These are phyloP conservation scores for Nidula microcarpa DNA, from an alignment of 768 basidiomycete species.

Conservation along the genomic window DNA sequence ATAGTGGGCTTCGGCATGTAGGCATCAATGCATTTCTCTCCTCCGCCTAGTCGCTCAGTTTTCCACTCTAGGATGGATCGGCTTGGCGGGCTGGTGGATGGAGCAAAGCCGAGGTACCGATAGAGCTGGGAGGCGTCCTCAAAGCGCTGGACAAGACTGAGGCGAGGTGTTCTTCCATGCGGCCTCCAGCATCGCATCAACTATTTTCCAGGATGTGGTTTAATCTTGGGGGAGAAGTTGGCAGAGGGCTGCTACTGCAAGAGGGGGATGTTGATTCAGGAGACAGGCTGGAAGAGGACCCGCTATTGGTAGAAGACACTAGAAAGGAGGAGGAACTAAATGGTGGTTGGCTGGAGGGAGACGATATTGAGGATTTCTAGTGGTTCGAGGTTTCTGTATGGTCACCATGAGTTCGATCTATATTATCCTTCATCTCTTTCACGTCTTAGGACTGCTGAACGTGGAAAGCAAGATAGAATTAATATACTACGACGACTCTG, in stretches of 20 bases:
- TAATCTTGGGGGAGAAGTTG: conserved; percentile 24
- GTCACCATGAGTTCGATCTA: too few species aligned
- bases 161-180: not conserved
- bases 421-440: too few species aligned
- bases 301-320: not conserved
- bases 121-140: conserved; percentile 58
- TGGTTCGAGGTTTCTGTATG: not conserved
- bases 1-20: conserved; percentile 15
- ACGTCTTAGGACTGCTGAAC: too few species aligned
- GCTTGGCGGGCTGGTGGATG: conserved; percentile 38
- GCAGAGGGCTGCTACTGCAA: conserved; percentile 25
- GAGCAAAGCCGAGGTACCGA: conserved; percentile 46
- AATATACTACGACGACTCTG: too few species aligned
- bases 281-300: conserved; percentile 9
- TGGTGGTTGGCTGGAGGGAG: conserved; percentile 52
- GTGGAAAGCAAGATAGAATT: too few species aligned
- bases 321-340: conserved; percentile 14
- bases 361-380: conserved; percentile 52
- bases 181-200: conserved; percentile 31
- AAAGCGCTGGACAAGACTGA: conserved; percentile 39
- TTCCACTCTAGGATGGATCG: conserved; percentile 11
- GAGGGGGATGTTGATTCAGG: conserved; percentile 26
- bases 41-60: not conserved
- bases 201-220: conserved; percentile 55
- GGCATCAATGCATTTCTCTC: conserved; percentile 4